Conservation (phyloP, 2,329 filamentous ascomycete genomes). For the Fusarium sulawesiense region DNA sequence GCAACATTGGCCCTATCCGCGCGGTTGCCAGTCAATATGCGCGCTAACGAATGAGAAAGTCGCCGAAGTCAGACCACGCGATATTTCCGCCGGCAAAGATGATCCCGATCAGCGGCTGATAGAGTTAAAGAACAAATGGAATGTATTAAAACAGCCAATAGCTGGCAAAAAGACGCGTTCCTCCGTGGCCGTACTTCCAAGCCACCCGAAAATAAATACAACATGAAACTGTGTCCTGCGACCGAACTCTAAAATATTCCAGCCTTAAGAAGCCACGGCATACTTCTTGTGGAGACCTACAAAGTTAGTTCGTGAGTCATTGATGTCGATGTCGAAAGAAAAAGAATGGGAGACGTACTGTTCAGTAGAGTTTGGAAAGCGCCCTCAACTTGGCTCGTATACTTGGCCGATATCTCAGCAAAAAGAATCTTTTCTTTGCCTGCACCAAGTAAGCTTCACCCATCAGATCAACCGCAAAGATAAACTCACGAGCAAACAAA, state of each 20-base stretch:
- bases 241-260: not conserved
- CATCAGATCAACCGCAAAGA: fast-evolving
- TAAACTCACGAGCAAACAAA: constrained; percentile 9
- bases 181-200: not conserved
- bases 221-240: not conserved
- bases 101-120: not conserved
- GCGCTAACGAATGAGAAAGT: not conserved
- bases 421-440: constrained; percentile 6
- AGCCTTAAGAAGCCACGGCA: not conserved
- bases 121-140: not conserved
- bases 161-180: not conserved
- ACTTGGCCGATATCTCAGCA: not conserved
- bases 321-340: fast-evolving
- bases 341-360: not conserved
- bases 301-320: not conserved
- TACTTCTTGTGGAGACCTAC: not conserved
- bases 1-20: not conserved
- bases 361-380: not conserved
- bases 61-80: not conserved
- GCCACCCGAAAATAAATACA: not conserved
- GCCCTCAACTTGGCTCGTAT: not conserved
- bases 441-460: fast-evolving
- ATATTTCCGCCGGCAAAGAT: not conserved
- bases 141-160: not conserved
- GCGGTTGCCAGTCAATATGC: fast-evolving